Evolutionary conservation across 2,329 filamentous ascomycete genomes (phyloP).

Genomic region (Malbranchea zuffiana): DNA sequence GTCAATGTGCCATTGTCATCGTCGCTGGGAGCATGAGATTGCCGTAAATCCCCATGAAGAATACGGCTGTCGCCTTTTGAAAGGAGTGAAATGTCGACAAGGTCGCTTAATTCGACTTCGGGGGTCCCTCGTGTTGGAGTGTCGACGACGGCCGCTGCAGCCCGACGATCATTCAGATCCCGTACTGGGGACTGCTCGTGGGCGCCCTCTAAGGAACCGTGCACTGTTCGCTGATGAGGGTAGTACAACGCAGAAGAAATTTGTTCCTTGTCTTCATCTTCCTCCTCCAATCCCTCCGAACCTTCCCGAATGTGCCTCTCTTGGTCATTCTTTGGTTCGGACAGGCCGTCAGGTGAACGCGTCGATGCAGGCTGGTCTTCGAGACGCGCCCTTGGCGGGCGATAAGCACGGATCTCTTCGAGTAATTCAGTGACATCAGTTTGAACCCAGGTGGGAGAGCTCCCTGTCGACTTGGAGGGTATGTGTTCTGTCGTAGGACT

Average conservation of each 20-base stretch:
- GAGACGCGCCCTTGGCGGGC: no score
- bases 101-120: constrained; percentile 23
- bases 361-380: no score
- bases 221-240: constrained; percentile 51
- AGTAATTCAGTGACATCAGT: no score
- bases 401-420: no score
- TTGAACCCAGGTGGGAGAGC: no score
- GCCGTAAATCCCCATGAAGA: constrained; percentile 48
- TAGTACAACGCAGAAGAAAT: constrained; percentile 56
- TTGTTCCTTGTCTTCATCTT: constrained; percentile 49
- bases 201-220: constrained; percentile 32
- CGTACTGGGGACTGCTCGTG: constrained; percentile 3
- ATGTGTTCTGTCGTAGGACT: no score
- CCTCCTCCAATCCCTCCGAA: constrained; percentile 17
- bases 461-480: no score
- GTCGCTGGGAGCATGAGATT: constrained; percentile 25
- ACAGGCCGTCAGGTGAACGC: no score
- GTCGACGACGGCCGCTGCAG: constrained; percentile 6
- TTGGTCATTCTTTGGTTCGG: neutral
- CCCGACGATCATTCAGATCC: constrained; percentile 12
- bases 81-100: constrained; percentile 53
- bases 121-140: constrained; percentile 1
- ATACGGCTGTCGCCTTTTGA: constrained; percentile 51
- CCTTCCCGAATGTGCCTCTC: neutral
- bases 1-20: constrained; percentile 27